Evolutionary conservation across 78 protist species (phyloP).

Genomic region (Tieghemostelium lacteum): DNA sequence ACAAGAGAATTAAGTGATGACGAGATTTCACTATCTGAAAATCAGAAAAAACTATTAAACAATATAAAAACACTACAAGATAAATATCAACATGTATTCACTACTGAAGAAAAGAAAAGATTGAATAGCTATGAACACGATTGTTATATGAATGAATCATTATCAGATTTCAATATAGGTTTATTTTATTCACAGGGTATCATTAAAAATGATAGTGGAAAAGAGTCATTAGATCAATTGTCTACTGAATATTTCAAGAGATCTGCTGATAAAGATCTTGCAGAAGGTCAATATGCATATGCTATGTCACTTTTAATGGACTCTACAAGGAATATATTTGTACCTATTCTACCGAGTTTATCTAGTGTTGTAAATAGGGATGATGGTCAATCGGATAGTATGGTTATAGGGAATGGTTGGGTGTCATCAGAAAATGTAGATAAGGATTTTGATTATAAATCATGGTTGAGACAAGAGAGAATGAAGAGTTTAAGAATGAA

Average conservation of each 20-base stretch:
- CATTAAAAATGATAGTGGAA: constrained; percentile 4
- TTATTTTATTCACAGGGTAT: constrained; percentile 59
- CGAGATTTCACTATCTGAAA: background rate
- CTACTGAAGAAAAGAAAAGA: background rate
- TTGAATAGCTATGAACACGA: constrained; percentile 15
- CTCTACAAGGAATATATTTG: background rate
- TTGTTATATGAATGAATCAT: constrained; percentile 17
- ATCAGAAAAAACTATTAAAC: background rate
- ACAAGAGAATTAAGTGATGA: no score
- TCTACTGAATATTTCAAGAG: constrained; percentile 20
- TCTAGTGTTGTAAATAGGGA: background rate
- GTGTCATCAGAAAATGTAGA: constrained; percentile 2
- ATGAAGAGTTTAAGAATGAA: background rate
- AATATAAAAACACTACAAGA: background rate
- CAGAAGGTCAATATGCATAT: constrained; percentile 62
- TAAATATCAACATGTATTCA: background rate
- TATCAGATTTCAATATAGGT: constrained; percentile 49
- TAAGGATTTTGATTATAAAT: constrained; percentile 13
- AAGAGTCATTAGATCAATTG: no score
- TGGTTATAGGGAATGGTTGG: constrained; percentile 61
- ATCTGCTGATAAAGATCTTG: constrained; percentile 38
- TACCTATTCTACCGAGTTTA: constrained; percentile 35
- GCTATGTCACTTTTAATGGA: constrained; percentile 29
- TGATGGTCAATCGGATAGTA: background rate
- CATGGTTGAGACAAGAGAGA: constrained; percentile 55